Base-by-base conservation (phyloP, 2,329 filamentous ascomycete genomes). In the Diaporthe caulivora region DNA sequence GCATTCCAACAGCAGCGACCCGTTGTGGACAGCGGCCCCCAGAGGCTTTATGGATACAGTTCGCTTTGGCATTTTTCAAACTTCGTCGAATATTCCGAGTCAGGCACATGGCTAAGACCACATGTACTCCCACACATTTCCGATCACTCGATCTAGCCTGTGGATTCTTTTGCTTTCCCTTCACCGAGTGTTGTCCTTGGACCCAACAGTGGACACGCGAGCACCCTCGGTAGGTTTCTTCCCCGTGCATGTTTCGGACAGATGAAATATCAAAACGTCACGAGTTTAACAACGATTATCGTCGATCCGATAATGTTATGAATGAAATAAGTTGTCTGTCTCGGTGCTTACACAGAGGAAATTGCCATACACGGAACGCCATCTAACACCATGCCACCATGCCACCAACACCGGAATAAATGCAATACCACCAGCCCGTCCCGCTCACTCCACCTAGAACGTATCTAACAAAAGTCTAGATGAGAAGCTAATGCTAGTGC, bases 11-110 rank as follows among this genome's bases (percentile, higher is more conserved):
- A 34, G 42, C 42, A 37, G 34, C 26, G 11, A 21, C 42, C 29
- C 24, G 29, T 34, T 51, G 29, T 53, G 62, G 24, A 53, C n/a
- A 13, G 21, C 26, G 13, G 13, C 31, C 47, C 3, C 31, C 5
- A 53, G 51, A 67, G 31, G 47, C 31, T 44, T 47, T 47, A n/a
- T 40, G 62, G n/a, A 31, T 26, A 13, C 51, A 47, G 47, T 18
- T 34, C 47, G 47, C 44, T 44, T 67, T 53, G 62, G 37, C 31
- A 7, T 24, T 26, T 31, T 34, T 65, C 58, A 34, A 64, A 64
- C 58, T 49, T 34, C 21, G 42, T 65, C 29, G 42, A 49, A 64
- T 49, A 49, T 64, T 49, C 60, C 60, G 29, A 51, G 29, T 37
- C 13, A 37, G 31, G 44, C 44, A 37, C 5, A 34, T 24, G 62